Conservation (phyloP, 768 basidiomycete genomes). For the Rickenella mellea region DNA sequence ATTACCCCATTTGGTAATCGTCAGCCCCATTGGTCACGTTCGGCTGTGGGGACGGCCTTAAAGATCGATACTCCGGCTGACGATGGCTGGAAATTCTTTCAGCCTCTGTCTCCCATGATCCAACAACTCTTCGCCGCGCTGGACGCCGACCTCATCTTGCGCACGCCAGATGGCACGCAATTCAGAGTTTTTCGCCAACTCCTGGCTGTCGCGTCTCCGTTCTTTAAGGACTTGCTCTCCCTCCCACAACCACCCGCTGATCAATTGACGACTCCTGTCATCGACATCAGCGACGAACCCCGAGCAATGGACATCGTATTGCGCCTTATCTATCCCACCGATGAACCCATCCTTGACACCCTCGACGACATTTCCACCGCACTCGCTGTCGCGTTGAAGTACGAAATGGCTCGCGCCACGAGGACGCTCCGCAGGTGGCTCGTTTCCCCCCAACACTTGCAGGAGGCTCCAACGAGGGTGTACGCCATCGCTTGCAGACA, state of each 20-base stretch:
- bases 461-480: conserved; percentile 44
- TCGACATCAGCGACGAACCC: conserved; percentile 47
- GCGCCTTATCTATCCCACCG: conserved; percentile 52
- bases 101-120: no score
- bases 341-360: conserved; percentile 38
- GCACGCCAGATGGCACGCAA: conserved; percentile 26
- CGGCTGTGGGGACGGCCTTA: no score
- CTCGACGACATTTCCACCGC: conserved; percentile 45
- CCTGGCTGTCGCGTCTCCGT: conserved; percentile 52
- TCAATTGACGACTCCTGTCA: conserved; percentile 25
- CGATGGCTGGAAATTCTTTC: no score
- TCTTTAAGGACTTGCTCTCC: conserved; percentile 62
- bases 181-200: conserved; percentile 57
- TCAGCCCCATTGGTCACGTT: no score
- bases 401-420: conserved; percentile 44
- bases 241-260: conserved; percentile 40
- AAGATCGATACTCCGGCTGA: no score
- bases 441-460: conserved; percentile 38
- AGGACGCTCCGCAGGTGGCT: conserved; percentile 41
- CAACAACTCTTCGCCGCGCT: conserved; percentile 33
- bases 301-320: conserved; percentile 39
- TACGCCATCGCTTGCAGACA: conserved; percentile 64
- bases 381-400: conserved; percentile 51
- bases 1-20: no score
- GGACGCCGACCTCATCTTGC: conserved; percentile 46